Evolutionary conservation across 345 rosid genomes (phyloP).

Genomic region (Mangifera indica): DNA sequence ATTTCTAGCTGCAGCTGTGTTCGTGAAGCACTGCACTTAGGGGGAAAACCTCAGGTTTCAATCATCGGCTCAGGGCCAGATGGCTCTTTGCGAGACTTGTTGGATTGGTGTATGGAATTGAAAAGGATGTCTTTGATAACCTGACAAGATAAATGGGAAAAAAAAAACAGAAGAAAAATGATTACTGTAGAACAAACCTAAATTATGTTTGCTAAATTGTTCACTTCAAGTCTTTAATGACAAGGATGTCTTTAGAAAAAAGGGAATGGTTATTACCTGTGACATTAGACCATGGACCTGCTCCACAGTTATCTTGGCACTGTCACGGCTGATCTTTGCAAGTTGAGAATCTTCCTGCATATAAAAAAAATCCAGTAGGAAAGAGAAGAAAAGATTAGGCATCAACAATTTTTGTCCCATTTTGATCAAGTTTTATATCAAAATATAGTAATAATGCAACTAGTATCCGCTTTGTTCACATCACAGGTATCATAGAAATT

Average conservation of each 20-base stretch:
- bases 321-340: slow-evolving; percentile 91
- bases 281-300: slow-evolving; percentile 99
- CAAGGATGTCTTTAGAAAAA: slow-evolving; percentile 3
- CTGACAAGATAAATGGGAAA: slow-evolving; percentile 34
- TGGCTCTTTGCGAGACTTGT: slow-evolving; percentile 44
- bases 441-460: no score
- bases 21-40: neutral
- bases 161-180: neutral
- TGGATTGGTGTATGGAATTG: slow-evolving; percentile 76
- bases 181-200: neutral
- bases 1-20: slow-evolving; percentile 10
- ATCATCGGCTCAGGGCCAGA: slow-evolving; percentile 95
- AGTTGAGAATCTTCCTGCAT: slow-evolving; percentile 95
- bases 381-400: no score
- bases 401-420: no score
- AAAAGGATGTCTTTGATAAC: slow-evolving; percentile 95
- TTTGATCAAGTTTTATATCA: no score
- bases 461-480: neutral
- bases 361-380: slow-evolving; percentile 1
- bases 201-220: neutral
- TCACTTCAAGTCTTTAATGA: neutral
- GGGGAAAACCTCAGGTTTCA: slow-evolving; percentile 50
- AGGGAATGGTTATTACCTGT: slow-evolving; percentile 53
- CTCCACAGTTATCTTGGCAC: slow-evolving; percentile 95
- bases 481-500: neutral